These are phyloP conservation scores for Annulohypoxylon moriforme DNA, from an alignment of 495 filamentous ascomycete species.

Conservation along the genomic window DNA sequence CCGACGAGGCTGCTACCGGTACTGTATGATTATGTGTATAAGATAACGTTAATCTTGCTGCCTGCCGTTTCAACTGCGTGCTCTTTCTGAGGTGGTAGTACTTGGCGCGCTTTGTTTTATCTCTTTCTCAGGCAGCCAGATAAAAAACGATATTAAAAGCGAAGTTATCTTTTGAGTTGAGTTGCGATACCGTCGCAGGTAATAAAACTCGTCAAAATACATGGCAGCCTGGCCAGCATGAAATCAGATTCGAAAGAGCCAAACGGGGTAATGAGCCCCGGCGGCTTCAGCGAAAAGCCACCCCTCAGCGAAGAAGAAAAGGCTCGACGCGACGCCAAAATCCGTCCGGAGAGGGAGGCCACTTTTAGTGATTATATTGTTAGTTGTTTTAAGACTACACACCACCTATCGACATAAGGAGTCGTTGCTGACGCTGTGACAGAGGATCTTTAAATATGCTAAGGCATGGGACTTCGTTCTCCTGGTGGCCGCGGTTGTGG, in stretches of 20 bases:
- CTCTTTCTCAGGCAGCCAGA: background rate
- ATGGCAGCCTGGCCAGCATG: constrained; percentile 21
- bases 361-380: constrained; percentile 54
- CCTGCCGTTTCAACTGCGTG: constrained; percentile 32
- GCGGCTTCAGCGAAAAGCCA: constrained; percentile 22
- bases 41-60: constrained; percentile 11
- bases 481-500: constrained; percentile 49
- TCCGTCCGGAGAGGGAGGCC: constrained; percentile 57
- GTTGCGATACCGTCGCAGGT: background rate
- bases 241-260: constrained; percentile 23
- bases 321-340: constrained; percentile 45
- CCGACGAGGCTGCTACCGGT: background rate
- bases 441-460: constrained; percentile 59
- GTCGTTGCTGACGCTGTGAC: constrained; percentile 22
- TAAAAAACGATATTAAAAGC: background rate
- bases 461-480: constrained; percentile 55
- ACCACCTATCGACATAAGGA: background rate
- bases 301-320: constrained; percentile 40
- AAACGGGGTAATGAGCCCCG: constrained; percentile 21
- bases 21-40: constrained; percentile 5
- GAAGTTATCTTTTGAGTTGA: background rate
- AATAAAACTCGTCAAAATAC: background rate
- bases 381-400: constrained; percentile 11
- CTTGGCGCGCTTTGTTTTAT: constrained; percentile 22
- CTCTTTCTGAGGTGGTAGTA: background rate